Evolutionary conservation across 768 basidiomycete species (phyloP), one percentile per base, ranked within the genome.

Genomic region (Hericium coralloides): DNA sequence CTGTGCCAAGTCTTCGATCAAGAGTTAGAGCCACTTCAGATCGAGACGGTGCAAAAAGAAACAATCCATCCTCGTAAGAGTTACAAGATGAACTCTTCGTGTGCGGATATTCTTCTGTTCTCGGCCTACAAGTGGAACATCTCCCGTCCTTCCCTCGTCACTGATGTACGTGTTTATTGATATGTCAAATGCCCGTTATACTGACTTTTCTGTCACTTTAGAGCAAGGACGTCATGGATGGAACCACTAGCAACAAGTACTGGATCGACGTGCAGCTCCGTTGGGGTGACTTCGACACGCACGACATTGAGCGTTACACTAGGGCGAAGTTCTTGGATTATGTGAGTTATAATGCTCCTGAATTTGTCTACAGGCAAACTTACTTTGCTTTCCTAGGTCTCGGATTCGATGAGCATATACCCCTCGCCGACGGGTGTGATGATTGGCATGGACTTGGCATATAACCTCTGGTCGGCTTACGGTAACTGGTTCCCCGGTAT

Each of bases 71-170:
- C 95, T 65, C 90, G 95, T 74, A 98, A 98, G 79, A 97, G 93
- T 78, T 99, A 99, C 83, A 99, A 99, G 83, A 98, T 99, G 97
- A 99, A 99, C 74, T 97, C 94, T 8, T 95, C 94, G n/a, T 98
- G 95, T 62, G 95, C 95, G 53, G 97, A 99, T 67, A 95, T 99
- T 67, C 78, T 99, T 18, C 78, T 99, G 52, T 98, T 99, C 82
- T 97, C 94, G 12, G 89, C 91, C 1, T 90, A 92, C 71, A 93
- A 92, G 82, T 99, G 97, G 97, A 98, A 97, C 70, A 97, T 98
- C 59, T 85, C 95, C 4, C 85, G 95, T 18, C 97, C 97, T 2
- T 95, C 93, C 3, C 83, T 99, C 23, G 87, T 95, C 23, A 95
- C 94, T 7, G 95, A 99, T 66, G 90, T 89, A 67, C 68, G 85